Evolutionary conservation across 257 asterid genomes (phyloP).

Genomic region (Ophiorrhiza pumila): DNA sequence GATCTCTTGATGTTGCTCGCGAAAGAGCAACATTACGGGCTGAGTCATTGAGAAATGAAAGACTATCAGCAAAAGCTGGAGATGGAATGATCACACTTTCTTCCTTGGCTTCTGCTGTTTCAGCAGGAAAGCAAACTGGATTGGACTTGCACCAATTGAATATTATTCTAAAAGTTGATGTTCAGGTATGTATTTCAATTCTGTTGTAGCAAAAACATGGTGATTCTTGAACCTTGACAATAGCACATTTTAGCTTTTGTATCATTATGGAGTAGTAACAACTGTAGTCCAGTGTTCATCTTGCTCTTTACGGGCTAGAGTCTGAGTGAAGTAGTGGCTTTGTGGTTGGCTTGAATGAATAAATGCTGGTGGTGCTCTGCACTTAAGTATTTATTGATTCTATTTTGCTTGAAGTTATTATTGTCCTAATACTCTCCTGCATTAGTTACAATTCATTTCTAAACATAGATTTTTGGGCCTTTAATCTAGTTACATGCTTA

Average conservation of each 20-base stretch:
- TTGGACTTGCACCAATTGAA: constrained; percentile 91
- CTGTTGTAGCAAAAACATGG: neutral
- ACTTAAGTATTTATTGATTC: neutral
- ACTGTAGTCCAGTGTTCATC: neutral
- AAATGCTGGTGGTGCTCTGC: neutral
- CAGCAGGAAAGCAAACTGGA: constrained; percentile 72
- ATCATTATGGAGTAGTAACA: neutral
- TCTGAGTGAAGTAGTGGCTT: neutral
- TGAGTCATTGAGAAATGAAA: constrained; percentile 66
- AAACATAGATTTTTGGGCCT: neutral
- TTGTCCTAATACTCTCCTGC: neutral
- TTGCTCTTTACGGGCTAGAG: neutral
- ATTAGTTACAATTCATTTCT: neutral
- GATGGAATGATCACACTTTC: constrained; percentile 94
- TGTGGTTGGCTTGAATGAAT: neutral
- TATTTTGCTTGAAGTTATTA: neutral
- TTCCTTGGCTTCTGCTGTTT: constrained; percentile 89
- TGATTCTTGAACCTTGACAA: neutral
- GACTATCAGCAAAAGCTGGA: constrained; percentile 85
- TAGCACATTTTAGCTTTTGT: neutral
- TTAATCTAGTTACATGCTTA: neutral
- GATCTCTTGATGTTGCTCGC: constrained; percentile 83
- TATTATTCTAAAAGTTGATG: constrained; percentile 86
- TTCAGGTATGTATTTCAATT: constrained; percentile 60
- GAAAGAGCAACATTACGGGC: constrained; percentile 71